A percentile compares a stretch with the other conserved stretches of the same genome.
Conservation (phyloP, 2,329 filamentous ascomycete species). For the Emmonsiellopsis sp. region DNA sequence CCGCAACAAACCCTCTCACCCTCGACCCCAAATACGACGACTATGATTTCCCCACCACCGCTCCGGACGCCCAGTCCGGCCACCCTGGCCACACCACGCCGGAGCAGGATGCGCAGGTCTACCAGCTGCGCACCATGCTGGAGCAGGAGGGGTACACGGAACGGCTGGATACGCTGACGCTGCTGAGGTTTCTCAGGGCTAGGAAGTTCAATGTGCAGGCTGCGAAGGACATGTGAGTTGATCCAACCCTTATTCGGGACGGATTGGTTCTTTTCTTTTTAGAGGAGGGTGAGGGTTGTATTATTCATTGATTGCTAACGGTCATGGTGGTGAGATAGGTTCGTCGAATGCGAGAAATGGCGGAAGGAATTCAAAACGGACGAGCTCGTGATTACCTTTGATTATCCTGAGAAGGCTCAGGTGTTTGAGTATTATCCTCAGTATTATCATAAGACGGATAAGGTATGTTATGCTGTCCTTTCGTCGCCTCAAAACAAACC, state of each 20-base stretch:
- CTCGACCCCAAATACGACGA: constrained; percentile 88
- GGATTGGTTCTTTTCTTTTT: background rate
- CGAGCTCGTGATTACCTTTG: constrained; percentile 67
- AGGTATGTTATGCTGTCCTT: constrained; percentile 28
- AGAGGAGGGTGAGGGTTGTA: background rate
- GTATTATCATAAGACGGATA: constrained; percentile 82
- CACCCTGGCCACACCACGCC: constrained; percentile 81
- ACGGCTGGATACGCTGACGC: constrained; percentile 80
- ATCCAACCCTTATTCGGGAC: background rate
- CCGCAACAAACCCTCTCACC: constrained; percentile 30
- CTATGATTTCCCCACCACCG: constrained; percentile 82
- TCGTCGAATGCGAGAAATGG: constrained; percentile 84
- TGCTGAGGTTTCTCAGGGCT: constrained; percentile 87
- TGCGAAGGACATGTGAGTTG: constrained; percentile 75
- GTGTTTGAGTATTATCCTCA: constrained; percentile 92
- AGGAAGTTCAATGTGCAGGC: constrained; percentile 86
- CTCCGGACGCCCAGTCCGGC: constrained; percentile 60
- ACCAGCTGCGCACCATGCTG: constrained; percentile 74
- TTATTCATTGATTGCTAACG: constrained; percentile 1
- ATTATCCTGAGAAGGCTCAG: constrained; percentile 75
- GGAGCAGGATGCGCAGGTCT: constrained; percentile 80
- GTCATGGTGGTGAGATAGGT: constrained; percentile 48
- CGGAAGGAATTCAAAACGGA: constrained; percentile 78
- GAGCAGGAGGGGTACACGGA: constrained; percentile 75
- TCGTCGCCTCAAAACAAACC: background rate